Evolutionary conservation across 2,329 filamentous ascomycete genomes (phyloP), one percentile per base, ranked within the genome.

Genomic region (Colletotrichum tropicicola): DNA sequence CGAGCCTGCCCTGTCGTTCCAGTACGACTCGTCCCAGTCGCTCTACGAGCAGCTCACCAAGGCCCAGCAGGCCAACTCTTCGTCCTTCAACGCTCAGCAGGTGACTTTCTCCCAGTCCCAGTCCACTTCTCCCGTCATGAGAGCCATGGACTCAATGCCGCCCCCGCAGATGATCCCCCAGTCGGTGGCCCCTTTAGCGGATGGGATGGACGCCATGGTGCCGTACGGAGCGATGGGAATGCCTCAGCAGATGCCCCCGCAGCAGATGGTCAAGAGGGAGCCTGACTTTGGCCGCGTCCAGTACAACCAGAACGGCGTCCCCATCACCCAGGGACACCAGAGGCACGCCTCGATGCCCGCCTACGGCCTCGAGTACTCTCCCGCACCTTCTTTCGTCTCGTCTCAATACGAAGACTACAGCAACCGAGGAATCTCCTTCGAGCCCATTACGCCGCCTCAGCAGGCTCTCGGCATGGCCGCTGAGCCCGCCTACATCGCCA

Each of bases 21-120:
- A 99, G 81, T 99, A 98, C 82, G 96, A 99, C 83, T 98, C 96
- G 23, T 98, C 96, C 32, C 96, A 99, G 82, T 98, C 96, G 71
- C 91, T 99, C 66, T 99, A 97, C 78, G 96, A 99, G 86, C 96
- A 99, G 85, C 90, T 99, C 83, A 99, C 96, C 73, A 99, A 98
- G 85, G 94, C 95, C 49, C 96, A 99, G 81, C 96, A 98, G 86
- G 95, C 94, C 79, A 98, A 97, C 83, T 97, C 95, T 7, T 98
- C 96, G 4, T 97, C 95, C 2, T 98, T 98, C 86, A 93, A 89
- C 80, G 92, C 92, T 69, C 92, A 94, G 73, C 87, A 89, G 73
- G 78, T 83, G 70, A 84, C 89, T 72, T 90, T 88, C 79, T 79
- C 87, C 56, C 92, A 92, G 74, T 92, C 91, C 57, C 93, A 97